A percentile compares a stretch with the other conserved stretches of the same genome.
Conservation (phyloP, 352 stramenopile species). For the Phytopythium kandeliae region DNA sequence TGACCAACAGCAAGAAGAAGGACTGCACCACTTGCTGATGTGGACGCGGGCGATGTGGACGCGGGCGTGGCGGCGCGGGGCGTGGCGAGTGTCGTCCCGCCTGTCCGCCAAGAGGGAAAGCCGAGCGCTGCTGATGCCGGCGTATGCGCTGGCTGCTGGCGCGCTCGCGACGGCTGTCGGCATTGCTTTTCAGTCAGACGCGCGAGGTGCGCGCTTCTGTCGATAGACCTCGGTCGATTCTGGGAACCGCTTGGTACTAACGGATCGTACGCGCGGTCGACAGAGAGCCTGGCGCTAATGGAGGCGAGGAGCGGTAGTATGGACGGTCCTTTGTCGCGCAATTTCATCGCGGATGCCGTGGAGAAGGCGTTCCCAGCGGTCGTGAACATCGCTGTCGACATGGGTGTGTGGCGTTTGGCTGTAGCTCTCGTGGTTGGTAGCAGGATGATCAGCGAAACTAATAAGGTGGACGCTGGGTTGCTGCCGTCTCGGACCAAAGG, state of each 20-base stretch:
- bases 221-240: not conserved
- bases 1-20: no score
- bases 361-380: conserved; percentile 86
- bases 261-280: not conserved
- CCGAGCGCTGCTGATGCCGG: conserved; percentile 7
- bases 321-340: conserved; percentile 40
- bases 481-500: conserved; percentile 11
- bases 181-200: conserved; percentile 11
- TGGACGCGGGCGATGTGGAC: no score
- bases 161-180: conserved; percentile 15
- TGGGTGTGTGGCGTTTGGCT: conserved; percentile 18
- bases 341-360: conserved; percentile 88
- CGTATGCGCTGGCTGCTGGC: conserved; percentile 16
- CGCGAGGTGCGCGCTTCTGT: conserved; percentile 11
- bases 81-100: not conserved
- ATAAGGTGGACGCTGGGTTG: conserved; percentile 5
- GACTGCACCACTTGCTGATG: no score
- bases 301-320: conserved; percentile 11
- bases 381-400: conserved; percentile 83
- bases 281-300: conserved; percentile 14
- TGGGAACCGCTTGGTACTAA: not conserved
- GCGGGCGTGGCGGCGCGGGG: not conserved
- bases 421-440: no score
- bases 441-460: no score
- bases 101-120: not conserved